Conservation (phyloP, 2,329 filamentous ascomycete genomes). For the Monosporascus sp. region DNA sequence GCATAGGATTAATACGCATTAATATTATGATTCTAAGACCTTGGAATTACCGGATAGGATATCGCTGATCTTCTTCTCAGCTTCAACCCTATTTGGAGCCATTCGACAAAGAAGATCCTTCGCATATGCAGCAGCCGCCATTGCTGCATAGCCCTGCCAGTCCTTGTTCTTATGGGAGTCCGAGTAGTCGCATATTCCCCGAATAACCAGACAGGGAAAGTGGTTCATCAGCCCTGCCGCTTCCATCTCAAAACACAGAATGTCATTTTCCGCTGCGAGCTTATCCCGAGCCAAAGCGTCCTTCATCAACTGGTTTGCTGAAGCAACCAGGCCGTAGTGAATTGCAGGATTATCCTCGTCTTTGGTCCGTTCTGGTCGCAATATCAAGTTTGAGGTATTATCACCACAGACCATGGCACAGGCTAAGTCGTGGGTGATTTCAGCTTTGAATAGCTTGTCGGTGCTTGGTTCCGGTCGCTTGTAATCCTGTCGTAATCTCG, state of each 20-base stretch:
- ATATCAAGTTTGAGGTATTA: slow-evolving; percentile 8
- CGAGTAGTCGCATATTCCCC: too few species aligned
- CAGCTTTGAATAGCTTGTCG: too few species aligned
- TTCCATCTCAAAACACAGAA: slow-evolving; percentile 19
- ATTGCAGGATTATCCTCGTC: slow-evolving; percentile 10
- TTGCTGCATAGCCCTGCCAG: slow-evolving; percentile 14
- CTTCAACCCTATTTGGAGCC: background rate
- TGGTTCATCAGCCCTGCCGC: too few species aligned
- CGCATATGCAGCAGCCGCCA: slow-evolving; percentile 12
- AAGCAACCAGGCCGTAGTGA: slow-evolving; percentile 21
- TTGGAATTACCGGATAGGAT: too few species aligned
- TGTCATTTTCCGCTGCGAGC: slow-evolving; percentile 3
- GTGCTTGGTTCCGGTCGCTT: too few species aligned
- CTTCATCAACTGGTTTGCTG: slow-evolving; percentile 20
- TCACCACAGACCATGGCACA: slow-evolving; percentile 9
- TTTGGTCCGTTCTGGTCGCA: too few species aligned
- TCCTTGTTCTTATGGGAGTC: too few species aligned
- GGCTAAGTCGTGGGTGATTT: too few species aligned
- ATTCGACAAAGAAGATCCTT: slow-evolving; percentile 8
- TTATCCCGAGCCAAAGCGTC: slow-evolving; percentile 12
- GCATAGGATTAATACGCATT: too few species aligned
- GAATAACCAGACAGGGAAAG: too few species aligned
- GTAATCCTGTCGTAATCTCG: too few species aligned
- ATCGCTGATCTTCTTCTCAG: background rate
- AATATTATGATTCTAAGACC: too few species aligned